Conservation (phyloP, 2,329 filamentous ascomycete genomes). For the Talaromyces atroroseus region DNA sequence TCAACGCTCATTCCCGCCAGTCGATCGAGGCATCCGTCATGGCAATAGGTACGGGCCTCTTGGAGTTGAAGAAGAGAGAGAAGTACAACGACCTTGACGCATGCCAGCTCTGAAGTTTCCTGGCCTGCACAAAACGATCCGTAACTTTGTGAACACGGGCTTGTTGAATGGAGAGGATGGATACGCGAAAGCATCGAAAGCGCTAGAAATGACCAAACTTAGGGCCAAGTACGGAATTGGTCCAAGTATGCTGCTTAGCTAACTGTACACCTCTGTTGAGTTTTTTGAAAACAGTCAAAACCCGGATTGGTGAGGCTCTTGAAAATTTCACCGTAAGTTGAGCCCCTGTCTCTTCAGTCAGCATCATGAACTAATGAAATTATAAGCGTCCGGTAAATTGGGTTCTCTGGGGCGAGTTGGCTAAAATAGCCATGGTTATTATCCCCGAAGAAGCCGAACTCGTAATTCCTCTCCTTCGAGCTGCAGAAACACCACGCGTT, state of each 20-base stretch:
- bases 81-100: slow-evolving; percentile 45
- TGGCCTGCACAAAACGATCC: slow-evolving; percentile 45
- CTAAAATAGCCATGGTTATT: slow-evolving; percentile 48
- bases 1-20: neutral
- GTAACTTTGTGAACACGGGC: slow-evolving; percentile 41
- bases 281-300: slow-evolving; percentile 46
- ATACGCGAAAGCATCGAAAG: neutral
- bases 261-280: slow-evolving; percentile 41
- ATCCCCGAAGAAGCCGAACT: slow-evolving; percentile 59
- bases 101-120: slow-evolving; percentile 40
- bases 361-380: neutral
- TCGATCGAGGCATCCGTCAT: neutral
- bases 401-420: slow-evolving; percentile 40
- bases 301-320: slow-evolving; percentile 24
- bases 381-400: slow-evolving; percentile 53
- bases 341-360: neutral
- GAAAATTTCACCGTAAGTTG: slow-evolving; percentile 34
- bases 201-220: neutral
- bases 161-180: slow-evolving; percentile 23
- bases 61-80: slow-evolving; percentile 43
- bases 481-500: slow-evolving; percentile 18
- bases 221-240: slow-evolving; percentile 22
- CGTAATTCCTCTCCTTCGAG: slow-evolving; percentile 35
- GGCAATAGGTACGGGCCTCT: neutral
- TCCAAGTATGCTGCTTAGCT: slow-evolving; percentile 14